Evolutionary conservation across 257 asterid species (phyloP).

Genomic region (Solanum infundibuliforme): DNA sequence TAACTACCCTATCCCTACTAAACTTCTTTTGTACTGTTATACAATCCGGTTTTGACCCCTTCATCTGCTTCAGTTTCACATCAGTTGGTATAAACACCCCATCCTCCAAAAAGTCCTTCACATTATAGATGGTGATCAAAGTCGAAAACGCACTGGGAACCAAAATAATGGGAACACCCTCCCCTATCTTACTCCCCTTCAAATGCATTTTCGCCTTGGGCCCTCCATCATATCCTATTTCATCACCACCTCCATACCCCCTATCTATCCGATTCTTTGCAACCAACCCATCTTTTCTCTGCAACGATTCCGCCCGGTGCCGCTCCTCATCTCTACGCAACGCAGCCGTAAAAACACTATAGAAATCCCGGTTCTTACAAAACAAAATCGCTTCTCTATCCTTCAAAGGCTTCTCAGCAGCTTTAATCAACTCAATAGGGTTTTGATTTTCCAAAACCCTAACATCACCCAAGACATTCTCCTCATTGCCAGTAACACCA

Average conservation of each 20-base stretch:
- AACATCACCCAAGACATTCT: background rate
- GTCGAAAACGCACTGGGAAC: slow-evolving; percentile 96
- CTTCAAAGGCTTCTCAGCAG: slow-evolving; percentile 64
- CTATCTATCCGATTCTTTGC: slow-evolving; percentile 87
- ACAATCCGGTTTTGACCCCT: slow-evolving; percentile 85
- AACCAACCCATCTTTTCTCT: slow-evolving; percentile 85
- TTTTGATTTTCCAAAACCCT: slow-evolving; percentile 13
- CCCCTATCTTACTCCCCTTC: slow-evolving; percentile 69
- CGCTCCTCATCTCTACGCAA: slow-evolving; percentile 78
- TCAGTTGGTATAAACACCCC: slow-evolving; percentile 85
- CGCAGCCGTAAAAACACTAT: slow-evolving; percentile 57
- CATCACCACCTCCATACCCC: slow-evolving; percentile 25
- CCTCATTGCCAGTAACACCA: background rate
- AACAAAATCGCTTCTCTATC: slow-evolving; percentile 69
- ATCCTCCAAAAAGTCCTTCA: slow-evolving; percentile 94
- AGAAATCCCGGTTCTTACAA: slow-evolving; percentile 67
- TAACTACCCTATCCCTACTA: slow-evolving; percentile 89
- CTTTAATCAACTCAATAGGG: slow-evolving; percentile 48
- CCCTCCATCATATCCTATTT: slow-evolving; percentile 48
- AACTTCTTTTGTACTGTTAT: slow-evolving; percentile 97
- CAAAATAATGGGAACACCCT: slow-evolving; percentile 89
- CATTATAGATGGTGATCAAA: slow-evolving; percentile 81
- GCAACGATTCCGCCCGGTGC: slow-evolving; percentile 57
- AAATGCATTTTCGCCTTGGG: slow-evolving; percentile 50
- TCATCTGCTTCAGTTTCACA: slow-evolving; percentile 80